Conservation (phyloP, 164 flowering plant species). For the Cinnamomum micranthum region DNA sequence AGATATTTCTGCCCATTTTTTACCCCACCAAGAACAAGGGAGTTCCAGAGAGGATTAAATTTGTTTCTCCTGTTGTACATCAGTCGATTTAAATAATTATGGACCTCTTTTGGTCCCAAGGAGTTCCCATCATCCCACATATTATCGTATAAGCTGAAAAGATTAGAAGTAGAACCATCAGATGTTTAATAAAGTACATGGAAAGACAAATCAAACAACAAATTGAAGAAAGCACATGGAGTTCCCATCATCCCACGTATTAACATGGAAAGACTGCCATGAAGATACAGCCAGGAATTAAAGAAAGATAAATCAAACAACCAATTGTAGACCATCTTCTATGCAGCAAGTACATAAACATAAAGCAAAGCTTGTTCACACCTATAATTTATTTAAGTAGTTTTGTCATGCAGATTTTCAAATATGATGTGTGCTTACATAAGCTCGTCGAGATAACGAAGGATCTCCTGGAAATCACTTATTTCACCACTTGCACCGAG, state of each 20-base stretch:
- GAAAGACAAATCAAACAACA: neutral
- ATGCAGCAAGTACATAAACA: too few species aligned
- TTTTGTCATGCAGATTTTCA: neutral
- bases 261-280: too few species aligned
- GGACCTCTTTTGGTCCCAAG: slow-evolving; percentile 91
- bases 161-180: neutral
- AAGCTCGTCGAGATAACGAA: slow-evolving; percentile 83
- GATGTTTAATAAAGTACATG: too few species aligned
- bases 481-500: slow-evolving; percentile 97
- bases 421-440: slow-evolving; percentile 44
- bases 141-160: slow-evolving; percentile 72
- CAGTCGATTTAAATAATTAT: slow-evolving; percentile 60
- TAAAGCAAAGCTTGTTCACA: too few species aligned
- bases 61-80: slow-evolving; percentile 40
- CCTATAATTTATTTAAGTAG: neutral
- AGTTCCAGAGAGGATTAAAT: slow-evolving; percentile 77
- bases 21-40: slow-evolving; percentile 92
- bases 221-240: neutral
- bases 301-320: too few species aligned
- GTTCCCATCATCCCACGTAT: neutral
- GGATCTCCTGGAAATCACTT: slow-evolving; percentile 92
- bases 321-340: too few species aligned
- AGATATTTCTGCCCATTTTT: slow-evolving; percentile 92
- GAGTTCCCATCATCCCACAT: slow-evolving; percentile 99
- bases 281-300: too few species aligned